Base-by-base conservation (phyloP, 2,329 filamentous ascomycete species). In the Hypoxylon sp. region DNA sequence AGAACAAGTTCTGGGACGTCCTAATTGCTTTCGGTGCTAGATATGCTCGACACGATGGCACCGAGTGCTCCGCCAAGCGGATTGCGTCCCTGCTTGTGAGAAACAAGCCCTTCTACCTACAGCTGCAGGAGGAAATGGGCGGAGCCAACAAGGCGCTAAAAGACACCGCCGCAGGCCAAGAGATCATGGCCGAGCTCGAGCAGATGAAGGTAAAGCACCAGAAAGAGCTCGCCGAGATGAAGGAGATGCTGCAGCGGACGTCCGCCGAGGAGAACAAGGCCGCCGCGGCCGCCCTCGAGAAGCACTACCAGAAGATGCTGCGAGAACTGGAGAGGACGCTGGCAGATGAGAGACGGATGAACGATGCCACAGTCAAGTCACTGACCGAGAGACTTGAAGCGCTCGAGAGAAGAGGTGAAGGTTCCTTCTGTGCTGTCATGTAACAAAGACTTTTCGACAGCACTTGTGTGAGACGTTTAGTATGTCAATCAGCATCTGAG, bases 81-180 rank as follows among this genome's bases (percentile, higher is more conserved):
- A 60, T 60, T 19, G 51, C 51, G 20, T 49, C 51, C 13, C 50
- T 15, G 57, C 44, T 60, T 28, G 13, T 60, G 24, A 26, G 22
- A 3, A 60, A 55, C 15, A 37, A 43, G 57, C 57, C 57, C 44
- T 60, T 60, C 51, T 55, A 55, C 26, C 8, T 51, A 2, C 50
- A 60, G 43, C 51, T 91, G 75, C 91, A 91, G 68, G 84, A 87
- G 47, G 89, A 91, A 73, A 76, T 91, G 67, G 85, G 83, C 89
- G 50, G 75, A 84, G 39, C 84, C 82, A 71, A 83, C 82, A 52
- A 81, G 46, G 50, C 50, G 34, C 50, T 88, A 19, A 79, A 80
- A 52, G 74, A 76, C 52, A 76, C 74, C 24, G 72, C 74, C 24
- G 78, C 80, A 37, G 80, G 81, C 1, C 85, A 86, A 11, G 84